Conservation (phyloP, 345 rosid genomes). For the Excoecaria agallocha region DNA sequence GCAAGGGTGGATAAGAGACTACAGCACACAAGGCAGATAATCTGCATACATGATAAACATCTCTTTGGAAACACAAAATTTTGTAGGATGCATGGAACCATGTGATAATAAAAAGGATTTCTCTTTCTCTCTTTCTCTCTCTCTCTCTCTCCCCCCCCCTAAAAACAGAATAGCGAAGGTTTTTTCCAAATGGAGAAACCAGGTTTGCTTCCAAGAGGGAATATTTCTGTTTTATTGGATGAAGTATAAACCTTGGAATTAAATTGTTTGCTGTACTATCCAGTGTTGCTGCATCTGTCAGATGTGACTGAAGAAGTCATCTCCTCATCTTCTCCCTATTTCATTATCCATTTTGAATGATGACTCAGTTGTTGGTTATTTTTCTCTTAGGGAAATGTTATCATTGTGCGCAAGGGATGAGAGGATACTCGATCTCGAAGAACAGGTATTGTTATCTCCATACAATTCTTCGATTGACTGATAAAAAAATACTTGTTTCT, state of each 20-base stretch:
- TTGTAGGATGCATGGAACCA: no score
- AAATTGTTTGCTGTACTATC: background rate
- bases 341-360: background rate
- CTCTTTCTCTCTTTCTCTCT: no score
- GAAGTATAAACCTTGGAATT: background rate
- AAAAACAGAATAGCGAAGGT: no score
- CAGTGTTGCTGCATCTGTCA: background rate
- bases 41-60: background rate
- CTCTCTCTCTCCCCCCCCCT: no score
- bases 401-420: slow-evolving; percentile 48
- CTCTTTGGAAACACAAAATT: no score
- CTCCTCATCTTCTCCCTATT: background rate
- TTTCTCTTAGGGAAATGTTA: slow-evolving; percentile 46
- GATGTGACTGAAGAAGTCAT: background rate
- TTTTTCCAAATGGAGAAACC: no score
- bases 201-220: background rate
- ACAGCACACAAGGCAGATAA: background rate
- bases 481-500: slow-evolving; percentile 5
- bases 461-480: background rate
- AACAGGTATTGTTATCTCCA: slow-evolving; percentile 50
- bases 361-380: background rate
- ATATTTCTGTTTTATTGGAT: background rate
- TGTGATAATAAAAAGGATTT: no score
- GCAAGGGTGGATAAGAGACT: background rate
- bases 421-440: slow-evolving; percentile 67